These are phyloP conservation scores for Xylaria sp. DNA, from an alignment of 2,329 filamentous ascomycete species.

Conservation along the genomic window DNA sequence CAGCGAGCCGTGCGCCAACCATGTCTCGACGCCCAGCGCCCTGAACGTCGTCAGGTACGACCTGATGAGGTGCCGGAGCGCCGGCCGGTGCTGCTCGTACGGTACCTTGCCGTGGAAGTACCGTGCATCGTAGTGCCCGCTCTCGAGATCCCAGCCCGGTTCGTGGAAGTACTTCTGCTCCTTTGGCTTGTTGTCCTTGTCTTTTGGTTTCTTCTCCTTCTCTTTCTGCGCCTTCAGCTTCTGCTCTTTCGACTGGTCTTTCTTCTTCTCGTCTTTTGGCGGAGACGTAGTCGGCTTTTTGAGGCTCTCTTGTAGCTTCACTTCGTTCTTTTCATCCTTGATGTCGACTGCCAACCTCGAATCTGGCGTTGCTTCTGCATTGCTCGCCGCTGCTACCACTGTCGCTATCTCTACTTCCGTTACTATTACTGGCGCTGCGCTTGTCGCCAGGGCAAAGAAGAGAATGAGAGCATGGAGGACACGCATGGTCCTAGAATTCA, in stretches of 20 bases:
- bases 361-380: not conserved
- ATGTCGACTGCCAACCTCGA: not conserved
- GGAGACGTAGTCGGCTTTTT: not conserved
- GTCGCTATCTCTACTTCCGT: conserved; percentile 18
- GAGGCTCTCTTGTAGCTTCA: not conserved
- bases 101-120: conserved; percentile 73
- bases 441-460: conserved; percentile 16
- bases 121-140: conserved; percentile 79
- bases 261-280: not conserved
- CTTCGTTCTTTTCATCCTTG: not conserved
- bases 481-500: conserved; percentile 21
- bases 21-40: conserved; percentile 77
- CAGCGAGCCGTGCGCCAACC: conserved; percentile 86
- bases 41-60: conserved; percentile 77
- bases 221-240: not conserved
- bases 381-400: conserved; percentile 2
- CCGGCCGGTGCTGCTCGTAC: conserved; percentile 73
- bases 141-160: conserved; percentile 67
- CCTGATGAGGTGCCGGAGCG: conserved; percentile 75
- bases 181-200: conserved; percentile 7
- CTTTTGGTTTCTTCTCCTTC: conserved; percentile 1
- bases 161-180: conserved; percentile 72
- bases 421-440: conserved; percentile 22
- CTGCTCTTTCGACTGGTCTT: not conserved
- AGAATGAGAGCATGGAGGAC: conserved; percentile 16